A percentile compares a stretch with the other conserved stretches of the same genome.
Evolutionary conservation across 2,329 filamentous ascomycete genomes (phyloP).

Genomic region (Cercospora janseana): DNA sequence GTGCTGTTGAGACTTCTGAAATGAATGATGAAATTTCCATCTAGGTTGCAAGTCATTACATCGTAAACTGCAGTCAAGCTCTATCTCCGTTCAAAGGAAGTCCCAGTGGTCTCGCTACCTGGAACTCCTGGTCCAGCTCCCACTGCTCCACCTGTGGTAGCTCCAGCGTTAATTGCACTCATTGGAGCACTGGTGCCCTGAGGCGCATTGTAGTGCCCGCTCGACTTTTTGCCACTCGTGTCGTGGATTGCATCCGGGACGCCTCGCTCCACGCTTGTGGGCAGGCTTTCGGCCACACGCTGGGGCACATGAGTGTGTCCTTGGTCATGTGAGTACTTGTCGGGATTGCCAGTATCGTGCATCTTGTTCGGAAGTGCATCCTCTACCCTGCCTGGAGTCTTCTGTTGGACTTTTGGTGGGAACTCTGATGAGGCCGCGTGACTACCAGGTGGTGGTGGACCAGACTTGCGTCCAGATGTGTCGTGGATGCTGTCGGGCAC

Average conservation of each 20-base stretch:
- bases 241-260: conserved; percentile 19
- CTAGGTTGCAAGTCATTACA: no score
- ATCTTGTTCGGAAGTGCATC: conserved; percentile 19
- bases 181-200: background rate
- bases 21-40: no score
- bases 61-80: background rate
- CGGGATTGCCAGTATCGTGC: conserved; percentile 13
- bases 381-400: conserved; percentile 13
- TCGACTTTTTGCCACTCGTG: conserved; percentile 17
- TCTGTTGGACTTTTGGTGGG: conserved; percentile 13
- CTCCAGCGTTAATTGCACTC: background rate
- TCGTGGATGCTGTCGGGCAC: conserved; percentile 16
- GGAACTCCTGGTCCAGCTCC: conserved; percentile 4
- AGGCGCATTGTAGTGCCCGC: background rate
- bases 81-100: background rate
- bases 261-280: conserved; percentile 13
- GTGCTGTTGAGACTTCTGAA: no score
- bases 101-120: background rate
- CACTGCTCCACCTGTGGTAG: background rate
- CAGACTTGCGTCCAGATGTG: conserved; percentile 12
- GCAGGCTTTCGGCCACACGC: conserved; percentile 14
- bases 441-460: conserved; percentile 4
- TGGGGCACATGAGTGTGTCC: conserved; percentile 18
- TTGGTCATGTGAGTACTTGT: conserved; percentile 6
- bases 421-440: conserved; percentile 12